phyloP scores from a whole-genome alignment of 257 asterid genomes.

The Petunia axillaris region DNA sequence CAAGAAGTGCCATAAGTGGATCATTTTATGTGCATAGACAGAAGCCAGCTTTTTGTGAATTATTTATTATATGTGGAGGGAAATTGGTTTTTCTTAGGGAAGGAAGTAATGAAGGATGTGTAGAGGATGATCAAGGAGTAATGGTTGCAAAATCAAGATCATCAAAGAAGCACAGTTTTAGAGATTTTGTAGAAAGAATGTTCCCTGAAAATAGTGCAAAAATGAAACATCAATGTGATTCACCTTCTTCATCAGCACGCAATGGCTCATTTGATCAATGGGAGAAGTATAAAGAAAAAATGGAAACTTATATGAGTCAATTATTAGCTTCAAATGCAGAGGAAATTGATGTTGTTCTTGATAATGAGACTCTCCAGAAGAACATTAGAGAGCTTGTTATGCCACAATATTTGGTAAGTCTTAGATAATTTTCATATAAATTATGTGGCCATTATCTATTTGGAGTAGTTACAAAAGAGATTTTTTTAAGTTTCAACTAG shows the following conservation, averaged over 20 bases:
- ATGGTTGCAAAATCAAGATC: conserved; percentile 48
- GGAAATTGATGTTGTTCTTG: conserved; percentile 35
- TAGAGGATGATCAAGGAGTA: conserved; percentile 54
- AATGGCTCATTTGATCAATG: conserved; percentile 40
- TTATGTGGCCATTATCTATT: conserved; percentile 25
- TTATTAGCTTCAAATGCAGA: conserved; percentile 41
- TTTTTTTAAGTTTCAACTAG: not conserved
- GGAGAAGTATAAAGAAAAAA: conserved; percentile 49
- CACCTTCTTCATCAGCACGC: conserved; percentile 43
- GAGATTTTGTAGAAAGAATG: conserved; percentile 54
- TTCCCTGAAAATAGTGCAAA: conserved; percentile 36
- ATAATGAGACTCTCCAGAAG: conserved; percentile 26
- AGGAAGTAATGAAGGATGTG: conserved; percentile 43
- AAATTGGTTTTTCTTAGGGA: conserved; percentile 53
- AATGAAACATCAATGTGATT: conserved; percentile 27
- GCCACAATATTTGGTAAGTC: conserved; percentile 49
- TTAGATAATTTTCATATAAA: not conserved
- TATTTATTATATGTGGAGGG: conserved; percentile 57
- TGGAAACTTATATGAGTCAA: conserved; percentile 47
- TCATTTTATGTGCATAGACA: conserved; percentile 50
- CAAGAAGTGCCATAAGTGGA: conserved; percentile 58
- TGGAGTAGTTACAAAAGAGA: not conserved
- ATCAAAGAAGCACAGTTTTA: conserved; percentile 49
- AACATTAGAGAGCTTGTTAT: conserved; percentile 31
- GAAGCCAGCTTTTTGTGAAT: conserved; percentile 62